Percentiles rank a stretch among this genome's conserved stretches.
Conservation (phyloP, 2,329 filamentous ascomycete genomes). For the Xylariales sp. region DNA sequence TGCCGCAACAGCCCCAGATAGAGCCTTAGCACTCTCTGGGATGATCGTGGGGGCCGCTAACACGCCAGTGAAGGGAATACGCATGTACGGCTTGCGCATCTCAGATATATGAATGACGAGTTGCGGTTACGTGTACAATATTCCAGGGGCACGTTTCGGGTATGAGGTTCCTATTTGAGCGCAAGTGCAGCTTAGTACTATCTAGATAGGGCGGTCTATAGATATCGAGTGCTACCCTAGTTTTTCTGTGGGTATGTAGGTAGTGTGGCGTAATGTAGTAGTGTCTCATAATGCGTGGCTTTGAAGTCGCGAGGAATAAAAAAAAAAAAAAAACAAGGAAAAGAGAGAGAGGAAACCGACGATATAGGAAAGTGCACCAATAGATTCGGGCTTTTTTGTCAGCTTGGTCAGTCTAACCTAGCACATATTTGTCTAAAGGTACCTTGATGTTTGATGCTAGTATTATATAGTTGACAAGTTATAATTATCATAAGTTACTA, state of each 20-base stretch:
- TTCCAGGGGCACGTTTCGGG: conserved; percentile 20
- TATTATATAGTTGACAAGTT: neutral
- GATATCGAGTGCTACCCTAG: neutral
- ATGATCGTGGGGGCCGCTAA: conserved; percentile 80
- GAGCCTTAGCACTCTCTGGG: conserved; percentile 76
- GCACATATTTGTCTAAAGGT: no score
- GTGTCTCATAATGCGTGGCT: neutral
- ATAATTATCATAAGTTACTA: no score
- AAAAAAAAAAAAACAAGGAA: no score
- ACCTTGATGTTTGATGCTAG: neutral
- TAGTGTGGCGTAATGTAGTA: no score
- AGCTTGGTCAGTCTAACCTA: neutral
- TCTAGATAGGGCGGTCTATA: neutral
- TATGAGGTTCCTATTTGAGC: conserved; percentile 22
- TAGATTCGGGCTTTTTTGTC: neutral
- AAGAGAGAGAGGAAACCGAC: neutral
- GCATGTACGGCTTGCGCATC: conserved; percentile 80
- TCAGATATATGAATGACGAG: conserved; percentile 37
- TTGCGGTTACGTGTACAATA: conserved; percentile 20
- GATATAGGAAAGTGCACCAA: neutral
- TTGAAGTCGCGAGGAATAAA: neutral
- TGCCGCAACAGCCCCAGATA: conserved; percentile 79
- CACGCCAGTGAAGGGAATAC: conserved; percentile 90
- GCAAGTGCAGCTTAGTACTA: neutral
- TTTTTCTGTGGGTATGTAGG: neutral